Percentiles rank a stretch among this genome's conserved stretches.
phyloP scores from a whole-genome alignment of 306 rosid species.

The Ammopiptanthus mongolicus region DNA sequence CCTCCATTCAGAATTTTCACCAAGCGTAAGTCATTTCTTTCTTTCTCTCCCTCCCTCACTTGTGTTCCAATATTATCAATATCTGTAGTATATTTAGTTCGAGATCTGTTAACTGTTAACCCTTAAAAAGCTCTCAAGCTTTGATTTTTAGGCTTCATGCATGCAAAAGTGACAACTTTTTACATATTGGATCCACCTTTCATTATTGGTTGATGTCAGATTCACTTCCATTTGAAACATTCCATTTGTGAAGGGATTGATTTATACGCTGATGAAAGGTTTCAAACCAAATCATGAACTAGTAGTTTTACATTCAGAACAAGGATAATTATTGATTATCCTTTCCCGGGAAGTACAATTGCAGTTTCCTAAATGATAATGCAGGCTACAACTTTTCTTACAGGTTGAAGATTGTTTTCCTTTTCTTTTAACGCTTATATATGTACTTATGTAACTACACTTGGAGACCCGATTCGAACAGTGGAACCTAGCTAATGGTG shows the following conservation, averaged over 20 bases:
- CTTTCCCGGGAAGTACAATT: no score
- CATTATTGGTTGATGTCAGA: constrained; percentile 3
- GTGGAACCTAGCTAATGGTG: neutral
- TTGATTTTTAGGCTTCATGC: neutral
- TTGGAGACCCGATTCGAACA: neutral
- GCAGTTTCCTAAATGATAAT: no score
- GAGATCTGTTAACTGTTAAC: constrained; percentile 15
- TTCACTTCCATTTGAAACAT: constrained; percentile 3
- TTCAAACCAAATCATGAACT: neutral
- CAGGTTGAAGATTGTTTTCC: no score
- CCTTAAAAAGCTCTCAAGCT: neutral
- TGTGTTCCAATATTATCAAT: constrained; percentile 7
- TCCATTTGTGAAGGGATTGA: neutral
- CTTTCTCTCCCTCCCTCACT: neutral
- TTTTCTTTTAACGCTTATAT: neutral
- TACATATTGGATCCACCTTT: constrained; percentile 15
- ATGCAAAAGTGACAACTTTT: neutral
- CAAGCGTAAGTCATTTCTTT: constrained; percentile 56
- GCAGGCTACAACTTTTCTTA: no score
- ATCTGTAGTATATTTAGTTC: neutral
- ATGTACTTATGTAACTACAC: neutral
- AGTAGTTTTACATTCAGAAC: no score
- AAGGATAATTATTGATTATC: no score
- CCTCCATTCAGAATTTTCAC: constrained; percentile 38
- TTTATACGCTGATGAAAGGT: neutral